Evolutionary conservation across 768 basidiomycete species (phyloP), one percentile per base, ranked within the genome.

Genomic region (Leucocoprinus sp.): DNA sequence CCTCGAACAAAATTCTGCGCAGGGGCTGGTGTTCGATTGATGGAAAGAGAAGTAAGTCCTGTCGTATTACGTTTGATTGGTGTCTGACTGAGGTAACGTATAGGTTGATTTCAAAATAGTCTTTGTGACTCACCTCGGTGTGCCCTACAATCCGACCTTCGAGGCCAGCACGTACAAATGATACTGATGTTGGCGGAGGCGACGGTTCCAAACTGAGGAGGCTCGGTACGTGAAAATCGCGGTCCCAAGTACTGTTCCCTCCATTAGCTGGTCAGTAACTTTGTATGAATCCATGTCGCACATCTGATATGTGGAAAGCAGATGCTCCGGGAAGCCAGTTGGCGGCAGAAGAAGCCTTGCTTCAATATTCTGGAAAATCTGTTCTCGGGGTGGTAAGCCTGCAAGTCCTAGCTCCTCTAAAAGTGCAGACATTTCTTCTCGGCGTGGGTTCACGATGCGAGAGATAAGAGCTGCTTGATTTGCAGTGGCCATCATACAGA

Each of bases 1-100:
- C 96, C 96, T 47, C 93, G 72, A 15, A 98, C 93, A 62, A 98
- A 98, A 45, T 77, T 82, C 43, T 77, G 73, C 47, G 71, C 73
- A 0, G 84, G 75, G 11, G 81, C 90, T 6, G 93, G 93, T 2
- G 88, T 85, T 40, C 95, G 79, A 50, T 84, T 78, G 48, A 93
- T 63, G 22, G 89, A 88, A 1, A 88, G 91, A 8, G 93, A 96
- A 1, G 83, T 89, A 3, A 88, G 68, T 14, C 88, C 87, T 12
- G 80, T 82, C 14, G 75, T 60, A n/a, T 72, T 57, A 37, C 71
- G 75, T 26, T 71, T 64, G 54, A 75, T 76, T 19, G 73, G 64
- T 3, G 68, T 71, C 86, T 90, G 49, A 21, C 27, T 49, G 34
- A 34, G 35, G 42, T n/a, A 34, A 27, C 26, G 48, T 43, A 29